Conservation (phyloP, 495 filamentous ascomycete species). For the Xylaria grammica region DNA sequence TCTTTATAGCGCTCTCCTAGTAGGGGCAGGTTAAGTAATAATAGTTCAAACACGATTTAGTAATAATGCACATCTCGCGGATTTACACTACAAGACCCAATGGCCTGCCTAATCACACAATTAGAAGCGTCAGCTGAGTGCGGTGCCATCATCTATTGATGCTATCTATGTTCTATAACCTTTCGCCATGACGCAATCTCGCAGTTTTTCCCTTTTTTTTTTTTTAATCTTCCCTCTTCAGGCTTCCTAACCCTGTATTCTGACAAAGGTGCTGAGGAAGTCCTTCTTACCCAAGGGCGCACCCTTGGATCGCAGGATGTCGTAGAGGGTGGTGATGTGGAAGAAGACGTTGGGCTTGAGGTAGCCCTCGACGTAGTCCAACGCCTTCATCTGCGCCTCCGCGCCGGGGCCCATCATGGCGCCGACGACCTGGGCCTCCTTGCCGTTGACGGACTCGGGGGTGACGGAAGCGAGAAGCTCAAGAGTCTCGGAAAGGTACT, state of each 20-base stretch:
- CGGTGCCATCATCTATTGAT: slow-evolving; percentile 12
- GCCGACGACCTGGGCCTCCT: slow-evolving; percentile 38
- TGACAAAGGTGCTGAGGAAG: slow-evolving; percentile 46
- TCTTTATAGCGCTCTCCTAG: no score
- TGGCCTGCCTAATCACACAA: no score
- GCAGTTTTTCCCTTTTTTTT: not conserved
- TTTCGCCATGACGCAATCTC: not conserved
- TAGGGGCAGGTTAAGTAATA: no score
- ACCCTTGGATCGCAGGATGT: slow-evolving; percentile 60
- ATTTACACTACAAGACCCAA: no score
- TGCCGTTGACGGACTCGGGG: slow-evolving; percentile 43
- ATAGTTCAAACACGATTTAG: no score
- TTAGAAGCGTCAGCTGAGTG: not conserved
- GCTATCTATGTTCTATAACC: slow-evolving; percentile 6
- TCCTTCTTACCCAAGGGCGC: slow-evolving; percentile 62
- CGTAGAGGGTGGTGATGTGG: slow-evolving; percentile 61
- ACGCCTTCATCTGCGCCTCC: slow-evolving; percentile 2
- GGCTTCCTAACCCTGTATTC: not conserved
- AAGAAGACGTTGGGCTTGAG: slow-evolving; percentile 63
- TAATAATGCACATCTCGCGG: no score
- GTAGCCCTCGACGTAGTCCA: slow-evolving; percentile 43
- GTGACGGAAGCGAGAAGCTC: slow-evolving; percentile 42
- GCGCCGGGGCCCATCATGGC: slow-evolving; percentile 30
- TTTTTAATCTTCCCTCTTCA: not conserved
- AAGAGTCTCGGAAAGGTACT: slow-evolving; percentile 28